A percentile compares a stretch with the other conserved stretches of the same genome.
Conservation (phyloP, 2,329 filamentous ascomycete genomes). For the Botrytis paeoniae region DNA sequence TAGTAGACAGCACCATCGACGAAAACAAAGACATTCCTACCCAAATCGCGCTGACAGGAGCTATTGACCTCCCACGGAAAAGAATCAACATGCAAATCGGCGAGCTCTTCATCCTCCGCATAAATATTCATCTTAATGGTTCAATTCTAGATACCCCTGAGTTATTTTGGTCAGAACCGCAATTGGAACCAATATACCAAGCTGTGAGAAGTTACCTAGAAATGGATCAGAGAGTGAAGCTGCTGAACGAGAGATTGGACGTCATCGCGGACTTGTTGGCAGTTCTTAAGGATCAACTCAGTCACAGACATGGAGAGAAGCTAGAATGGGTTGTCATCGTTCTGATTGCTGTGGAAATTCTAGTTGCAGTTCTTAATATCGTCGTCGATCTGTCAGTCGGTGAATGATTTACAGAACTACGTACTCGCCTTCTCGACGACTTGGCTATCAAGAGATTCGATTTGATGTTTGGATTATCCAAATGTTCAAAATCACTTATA, state of each 20-base stretch:
- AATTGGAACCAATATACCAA: conserved; percentile 93
- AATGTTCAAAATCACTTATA: neutral
- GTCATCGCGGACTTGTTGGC: conserved; percentile 92
- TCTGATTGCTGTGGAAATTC: conserved; percentile 90
- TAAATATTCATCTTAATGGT: conserved; percentile 97
- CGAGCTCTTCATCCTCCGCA: conserved; percentile 93
- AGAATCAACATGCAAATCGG: conserved; percentile 99
- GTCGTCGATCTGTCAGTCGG: conserved; percentile 86
- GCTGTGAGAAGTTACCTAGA: conserved; percentile 93
- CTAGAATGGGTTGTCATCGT: conserved; percentile 93
- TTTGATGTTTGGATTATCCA: neutral
- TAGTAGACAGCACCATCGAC: conserved; percentile 90
- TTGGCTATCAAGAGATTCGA: neutral
- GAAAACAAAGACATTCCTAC: conserved; percentile 89
- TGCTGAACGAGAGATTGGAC: conserved; percentile 84
- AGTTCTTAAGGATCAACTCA: conserved; percentile 92
- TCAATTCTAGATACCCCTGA: conserved; percentile 95
- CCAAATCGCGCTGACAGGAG: conserved; percentile 88
- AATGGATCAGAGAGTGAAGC: conserved; percentile 91
- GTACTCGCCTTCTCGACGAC: neutral
- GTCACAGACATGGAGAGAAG: conserved; percentile 87
- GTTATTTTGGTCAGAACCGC: conserved; percentile 97
- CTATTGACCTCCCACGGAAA: conserved; percentile 79
- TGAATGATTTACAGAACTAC: conserved; percentile 23
- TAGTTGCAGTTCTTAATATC: conserved; percentile 91